Evolutionary conservation across 495 filamentous ascomycete species (phyloP), one percentile per base, ranked within the genome.

Genomic region (Bathelium albidoporum): DNA sequence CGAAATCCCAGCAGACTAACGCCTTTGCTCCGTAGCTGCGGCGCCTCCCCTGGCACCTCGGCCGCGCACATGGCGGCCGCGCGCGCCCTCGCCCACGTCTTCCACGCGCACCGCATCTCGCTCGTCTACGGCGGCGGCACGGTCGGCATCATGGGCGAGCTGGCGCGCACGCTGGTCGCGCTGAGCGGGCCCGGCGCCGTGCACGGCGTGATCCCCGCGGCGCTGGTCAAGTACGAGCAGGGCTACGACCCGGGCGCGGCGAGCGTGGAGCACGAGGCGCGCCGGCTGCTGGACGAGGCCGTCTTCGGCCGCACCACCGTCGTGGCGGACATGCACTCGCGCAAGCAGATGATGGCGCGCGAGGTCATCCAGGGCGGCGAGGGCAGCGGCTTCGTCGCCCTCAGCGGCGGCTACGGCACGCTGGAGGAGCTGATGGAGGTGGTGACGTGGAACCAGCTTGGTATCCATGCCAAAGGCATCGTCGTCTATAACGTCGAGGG

Each of bases 391-490:
- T 98, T 98, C 79, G 83, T 97, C 26, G 90, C 92, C 28, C 76
- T 98, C 69, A 85, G 83, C 59, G 94, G 94, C 22, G 94, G 94
- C 0, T 97, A 91, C 75, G 94, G 94, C 12, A 97, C 95, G 7
- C 80, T 97, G 71, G 94, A 98, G 76, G 94, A 98, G 79, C 78
- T 97, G 61, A 93, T 97, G 78, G 94, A 98, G 81, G 87, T 95
- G 62, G 88, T 86, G 32, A 97, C 94, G 14, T 98, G 94, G 94
- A 97, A 97, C 74, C 94, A 97, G 76, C 74, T 98, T 62, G 94
- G 95, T 0, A 98, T 98, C 65, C 94, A 98, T 73, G 82, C 80
- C 62, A 81, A 83, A 64, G 89, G 88, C 0, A 83, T 98, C 55
- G 85, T 91, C 49, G 75, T 96, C 65, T 80, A 88, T 45, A 97